Conservation (phyloP, 2,329 filamentous ascomycete genomes). For the Aspergillus texensis region DNA sequence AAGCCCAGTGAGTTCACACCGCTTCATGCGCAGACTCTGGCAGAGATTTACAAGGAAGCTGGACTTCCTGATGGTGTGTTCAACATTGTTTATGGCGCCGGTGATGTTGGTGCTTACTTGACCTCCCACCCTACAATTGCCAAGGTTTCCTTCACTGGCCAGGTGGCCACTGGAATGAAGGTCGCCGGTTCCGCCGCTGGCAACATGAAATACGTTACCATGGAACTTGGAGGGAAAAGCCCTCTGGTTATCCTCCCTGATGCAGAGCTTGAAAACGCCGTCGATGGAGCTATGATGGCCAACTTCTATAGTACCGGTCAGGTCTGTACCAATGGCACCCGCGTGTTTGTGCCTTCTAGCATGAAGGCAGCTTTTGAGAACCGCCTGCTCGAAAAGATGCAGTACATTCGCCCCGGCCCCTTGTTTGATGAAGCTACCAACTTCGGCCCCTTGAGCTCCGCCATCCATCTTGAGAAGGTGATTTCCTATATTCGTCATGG, state of each 20-base stretch:
- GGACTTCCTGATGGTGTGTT: slow-evolving; percentile 81
- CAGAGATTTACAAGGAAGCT: slow-evolving; percentile 75
- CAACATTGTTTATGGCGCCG: slow-evolving; percentile 82
- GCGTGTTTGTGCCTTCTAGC: slow-evolving; percentile 74
- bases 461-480: slow-evolving; percentile 75
- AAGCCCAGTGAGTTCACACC: slow-evolving; percentile 88
- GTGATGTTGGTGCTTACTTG: slow-evolving; percentile 74
- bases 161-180: slow-evolving; percentile 80
- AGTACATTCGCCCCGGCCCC: slow-evolving; percentile 70
- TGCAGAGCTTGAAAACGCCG: slow-evolving; percentile 76
- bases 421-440: slow-evolving; percentile 74
- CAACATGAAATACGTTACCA: slow-evolving; percentile 86
- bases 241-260: slow-evolving; percentile 80
- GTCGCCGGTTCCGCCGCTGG: slow-evolving; percentile 75
- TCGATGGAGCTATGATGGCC: slow-evolving; percentile 87
- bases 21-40: slow-evolving; percentile 75
- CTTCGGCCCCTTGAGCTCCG: slow-evolving; percentile 80
- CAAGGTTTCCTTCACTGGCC: slow-evolving; percentile 89
- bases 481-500: slow-evolving; percentile 75
- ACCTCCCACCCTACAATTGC: slow-evolving; percentile 72
- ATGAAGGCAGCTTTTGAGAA: slow-evolving; percentile 71
- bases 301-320: slow-evolving; percentile 92
- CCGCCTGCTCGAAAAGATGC: slow-evolving; percentile 69
- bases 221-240: slow-evolving; percentile 89
- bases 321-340: slow-evolving; percentile 89